Percentiles rank a stretch among this genome's conserved stretches.
Conservation (phyloP, 2,329 filamentous ascomycete species). For the Xylariaceae sp. region DNA sequence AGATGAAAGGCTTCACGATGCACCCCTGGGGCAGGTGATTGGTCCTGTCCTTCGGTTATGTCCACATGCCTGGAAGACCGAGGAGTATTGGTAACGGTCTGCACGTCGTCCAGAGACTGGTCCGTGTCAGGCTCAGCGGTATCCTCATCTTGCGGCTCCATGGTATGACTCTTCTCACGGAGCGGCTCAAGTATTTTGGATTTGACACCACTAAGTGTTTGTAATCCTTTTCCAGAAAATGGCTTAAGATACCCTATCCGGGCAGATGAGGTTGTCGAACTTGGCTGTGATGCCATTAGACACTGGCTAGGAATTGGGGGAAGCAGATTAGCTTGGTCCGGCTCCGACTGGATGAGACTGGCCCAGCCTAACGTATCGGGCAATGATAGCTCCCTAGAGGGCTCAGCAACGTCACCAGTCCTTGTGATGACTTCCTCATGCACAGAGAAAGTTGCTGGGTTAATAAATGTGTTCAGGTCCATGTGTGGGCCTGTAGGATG, state of each 20-base stretch:
- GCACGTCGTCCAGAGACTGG: conserved; percentile 35
- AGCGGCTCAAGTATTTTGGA: conserved; percentile 42
- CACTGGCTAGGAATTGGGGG: conserved; percentile 58
- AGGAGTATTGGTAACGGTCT: conserved; percentile 42
- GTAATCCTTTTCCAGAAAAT: conserved; percentile 61
- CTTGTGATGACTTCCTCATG: conserved; percentile 35
- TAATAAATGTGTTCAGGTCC: conserved; percentile 49
- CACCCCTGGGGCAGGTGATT: conserved; percentile 29
- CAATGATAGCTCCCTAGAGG: conserved; percentile 50
- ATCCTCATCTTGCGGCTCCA: conserved; percentile 29
- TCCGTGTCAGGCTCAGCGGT: conserved; percentile 27
- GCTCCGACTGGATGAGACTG: conserved; percentile 49
- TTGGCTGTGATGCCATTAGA: conserved; percentile 57
- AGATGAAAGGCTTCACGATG: conserved; percentile 50
- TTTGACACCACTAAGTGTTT: conserved; percentile 55
- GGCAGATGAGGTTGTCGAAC: conserved; percentile 58
- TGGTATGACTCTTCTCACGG: conserved; percentile 37
- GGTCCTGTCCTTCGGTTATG: conserved; percentile 27
- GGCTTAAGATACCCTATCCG: conserved; percentile 58
- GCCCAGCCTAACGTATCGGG: conserved; percentile 63
- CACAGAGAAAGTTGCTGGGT: conserved; percentile 44
- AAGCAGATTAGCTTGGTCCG: conserved; percentile 42
- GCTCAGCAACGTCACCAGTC: conserved; percentile 36
- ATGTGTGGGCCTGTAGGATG: conserved; percentile 44
- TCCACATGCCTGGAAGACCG: conserved; percentile 36